phyloP scores from a whole-genome alignment of 768 basidiomycete species.

The Leccinum truebloodii region DNA sequence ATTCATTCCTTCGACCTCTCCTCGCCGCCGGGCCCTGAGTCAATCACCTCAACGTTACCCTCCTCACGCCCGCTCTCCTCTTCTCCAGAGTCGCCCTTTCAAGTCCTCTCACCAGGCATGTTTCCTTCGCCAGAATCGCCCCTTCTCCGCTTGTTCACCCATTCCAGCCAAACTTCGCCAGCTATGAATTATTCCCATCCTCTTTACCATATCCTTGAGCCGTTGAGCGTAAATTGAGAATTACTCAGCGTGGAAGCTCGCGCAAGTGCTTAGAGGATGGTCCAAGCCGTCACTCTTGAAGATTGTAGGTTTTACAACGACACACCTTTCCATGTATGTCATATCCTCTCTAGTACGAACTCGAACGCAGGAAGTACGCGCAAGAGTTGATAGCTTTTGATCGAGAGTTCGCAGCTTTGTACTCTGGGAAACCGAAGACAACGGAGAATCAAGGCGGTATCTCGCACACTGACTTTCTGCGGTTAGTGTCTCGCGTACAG shows the following conservation, averaged over 20 bases:
- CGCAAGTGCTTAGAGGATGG: slow-evolving; percentile 46
- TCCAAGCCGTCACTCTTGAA: slow-evolving; percentile 39
- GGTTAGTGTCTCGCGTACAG: slow-evolving; percentile 16
- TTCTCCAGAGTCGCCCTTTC: too few species aligned
- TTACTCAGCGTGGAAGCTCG: slow-evolving; percentile 46
- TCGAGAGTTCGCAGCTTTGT: slow-evolving; percentile 61
- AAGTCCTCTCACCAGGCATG: too few species aligned
- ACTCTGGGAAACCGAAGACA: slow-evolving; percentile 65
- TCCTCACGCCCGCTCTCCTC: too few species aligned
- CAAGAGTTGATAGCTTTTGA: slow-evolving; percentile 75
- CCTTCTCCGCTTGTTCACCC: too few species aligned
- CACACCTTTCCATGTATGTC: not conserved
- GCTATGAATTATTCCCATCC: slow-evolving; percentile 73
- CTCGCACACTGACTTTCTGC: slow-evolving; percentile 38
- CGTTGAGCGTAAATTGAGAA: slow-evolving; percentile 50
- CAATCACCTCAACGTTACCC: too few species aligned
- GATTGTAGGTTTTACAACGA: slow-evolving; percentile 34
- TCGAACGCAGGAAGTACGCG: slow-evolving; percentile 66
- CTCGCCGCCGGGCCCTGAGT: too few species aligned
- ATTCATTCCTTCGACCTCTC: too few species aligned
- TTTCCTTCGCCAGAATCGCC: too few species aligned
- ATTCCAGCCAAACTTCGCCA: too few species aligned
- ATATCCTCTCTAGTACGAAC: slow-evolving; percentile 55
- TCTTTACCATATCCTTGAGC: slow-evolving; percentile 34
- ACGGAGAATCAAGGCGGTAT: slow-evolving; percentile 37